These are phyloP conservation scores for Biancaea sappan DNA, from an alignment of 306 rosid species.

Conservation along the genomic window DNA sequence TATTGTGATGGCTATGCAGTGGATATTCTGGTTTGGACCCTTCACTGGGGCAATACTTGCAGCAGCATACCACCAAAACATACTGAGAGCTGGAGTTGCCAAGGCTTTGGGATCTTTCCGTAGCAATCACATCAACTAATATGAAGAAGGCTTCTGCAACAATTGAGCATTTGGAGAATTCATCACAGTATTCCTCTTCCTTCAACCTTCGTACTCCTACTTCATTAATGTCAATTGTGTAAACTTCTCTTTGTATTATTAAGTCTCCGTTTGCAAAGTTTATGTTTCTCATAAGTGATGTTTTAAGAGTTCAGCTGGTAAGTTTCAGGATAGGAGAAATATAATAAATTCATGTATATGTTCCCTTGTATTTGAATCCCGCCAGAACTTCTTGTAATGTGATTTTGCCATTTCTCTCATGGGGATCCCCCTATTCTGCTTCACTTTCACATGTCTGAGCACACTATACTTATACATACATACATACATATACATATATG, in stretches of 20 bases:
- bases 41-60: constrained; percentile 9
- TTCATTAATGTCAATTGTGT: too few relatives aligned
- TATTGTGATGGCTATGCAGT: not conserved
- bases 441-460: too few relatives aligned
- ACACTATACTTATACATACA: too few relatives aligned
- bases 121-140: not conserved
- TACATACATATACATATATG: too few relatives aligned
- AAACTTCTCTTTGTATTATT: too few relatives aligned
- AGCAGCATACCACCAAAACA: constrained; percentile 2
- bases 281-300: too few relatives aligned
- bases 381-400: not conserved
- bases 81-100: not conserved
- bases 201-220: not conserved
- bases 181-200: not conserved
- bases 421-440: too few relatives aligned
- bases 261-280: not conserved
- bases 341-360: too few relatives aligned
- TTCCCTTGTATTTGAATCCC: too few relatives aligned
- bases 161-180: not conserved
- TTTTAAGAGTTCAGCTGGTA: too few relatives aligned
- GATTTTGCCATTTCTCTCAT: not conserved
- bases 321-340: too few relatives aligned
- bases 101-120: constrained; percentile 2
- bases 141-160: not conserved
- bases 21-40: constrained; percentile 25